Conservation (phyloP, 2,329 filamentous ascomycete species). For the Aspergillus caelatus region DNA sequence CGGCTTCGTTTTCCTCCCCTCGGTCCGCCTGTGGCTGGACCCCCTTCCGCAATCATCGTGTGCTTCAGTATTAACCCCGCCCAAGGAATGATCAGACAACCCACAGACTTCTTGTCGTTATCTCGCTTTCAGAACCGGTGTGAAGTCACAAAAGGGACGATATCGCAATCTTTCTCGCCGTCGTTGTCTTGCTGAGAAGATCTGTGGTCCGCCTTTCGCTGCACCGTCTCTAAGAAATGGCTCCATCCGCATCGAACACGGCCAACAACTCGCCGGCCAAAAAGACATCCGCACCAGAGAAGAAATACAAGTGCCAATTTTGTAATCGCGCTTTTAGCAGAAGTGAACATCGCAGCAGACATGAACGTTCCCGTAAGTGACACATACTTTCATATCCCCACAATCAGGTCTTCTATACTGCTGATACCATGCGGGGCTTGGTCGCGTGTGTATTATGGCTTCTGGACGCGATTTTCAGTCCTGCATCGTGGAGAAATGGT, state of each 20-base stretch:
- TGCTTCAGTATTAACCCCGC: constrained; percentile 30
- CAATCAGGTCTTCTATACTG: background rate
- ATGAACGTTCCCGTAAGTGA: constrained; percentile 95
- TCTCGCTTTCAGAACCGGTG: constrained; percentile 47
- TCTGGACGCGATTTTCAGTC: background rate
- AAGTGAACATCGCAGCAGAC: constrained; percentile 94
- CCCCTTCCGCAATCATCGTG: constrained; percentile 27
- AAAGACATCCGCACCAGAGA: constrained; percentile 83
- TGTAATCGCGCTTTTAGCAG: constrained; percentile 96
- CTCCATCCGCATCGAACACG: constrained; percentile 58
- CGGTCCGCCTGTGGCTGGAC: constrained; percentile 47
- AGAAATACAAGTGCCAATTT: constrained; percentile 99
- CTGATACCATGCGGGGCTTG: background rate
- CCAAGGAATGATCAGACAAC: constrained; percentile 50
- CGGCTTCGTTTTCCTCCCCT: constrained; percentile 16
- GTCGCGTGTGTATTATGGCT: background rate
- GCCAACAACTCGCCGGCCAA: constrained; percentile 76
- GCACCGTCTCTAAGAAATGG: constrained; percentile 36
- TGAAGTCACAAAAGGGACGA: constrained; percentile 45
- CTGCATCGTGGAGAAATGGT: background rate
- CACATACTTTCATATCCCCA: background rate
- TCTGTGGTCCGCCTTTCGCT: constrained; percentile 20
- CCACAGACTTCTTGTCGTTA: constrained; percentile 43
- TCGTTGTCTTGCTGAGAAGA: constrained; percentile 31
- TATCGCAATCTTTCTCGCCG: constrained; percentile 35